Percentiles rank a stretch among this genome's conserved stretches.
phyloP scores from a whole-genome alignment of 192 early-diverging fungal species.

The Mortierella antarctica region DNA sequence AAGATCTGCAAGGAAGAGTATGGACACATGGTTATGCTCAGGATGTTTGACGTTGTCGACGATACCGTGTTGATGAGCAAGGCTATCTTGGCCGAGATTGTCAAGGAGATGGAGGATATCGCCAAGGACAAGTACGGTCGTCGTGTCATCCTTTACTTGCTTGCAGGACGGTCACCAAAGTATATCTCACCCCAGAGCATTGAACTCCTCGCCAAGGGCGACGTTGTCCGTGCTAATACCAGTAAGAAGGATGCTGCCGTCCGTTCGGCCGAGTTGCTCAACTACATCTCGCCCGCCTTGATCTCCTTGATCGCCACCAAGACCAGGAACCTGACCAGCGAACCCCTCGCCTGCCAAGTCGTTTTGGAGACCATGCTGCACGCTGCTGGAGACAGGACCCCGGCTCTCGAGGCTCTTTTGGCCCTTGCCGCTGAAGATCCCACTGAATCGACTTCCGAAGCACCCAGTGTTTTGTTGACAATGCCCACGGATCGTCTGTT shows the following conservation, averaged over 20 bases:
- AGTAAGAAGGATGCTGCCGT: slow-evolving; percentile 88
- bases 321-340: slow-evolving; percentile 67
- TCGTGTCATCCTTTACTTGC: slow-evolving; percentile 83
- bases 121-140: slow-evolving; percentile 80
- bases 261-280: slow-evolving; percentile 76
- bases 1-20: slow-evolving; percentile 91
- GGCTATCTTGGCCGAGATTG: slow-evolving; percentile 72
- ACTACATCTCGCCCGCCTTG: slow-evolving; percentile 68
- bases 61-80: slow-evolving; percentile 91
- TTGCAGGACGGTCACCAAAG: slow-evolving; percentile 79
- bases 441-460: slow-evolving; percentile 42
- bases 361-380: slow-evolving; percentile 78
- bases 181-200: slow-evolving; percentile 80
- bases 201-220: slow-evolving; percentile 73
- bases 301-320: slow-evolving; percentile 65
- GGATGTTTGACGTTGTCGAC: slow-evolving; percentile 89
- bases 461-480: slow-evolving; percentile 52
- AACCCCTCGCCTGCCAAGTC: slow-evolving; percentile 75
- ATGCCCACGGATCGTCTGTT: slow-evolving; percentile 62
- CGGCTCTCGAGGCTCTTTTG: slow-evolving; percentile 56
- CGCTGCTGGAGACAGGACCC: slow-evolving; percentile 58
- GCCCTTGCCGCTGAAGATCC: slow-evolving; percentile 51
- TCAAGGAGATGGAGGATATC: slow-evolving; percentile 67
- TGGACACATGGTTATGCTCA: slow-evolving; percentile 86
- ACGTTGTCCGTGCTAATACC: slow-evolving; percentile 75